Base-by-base conservation (phyloP, 148 eudicot genomes). In the Pharnaceum exiguum region DNA sequence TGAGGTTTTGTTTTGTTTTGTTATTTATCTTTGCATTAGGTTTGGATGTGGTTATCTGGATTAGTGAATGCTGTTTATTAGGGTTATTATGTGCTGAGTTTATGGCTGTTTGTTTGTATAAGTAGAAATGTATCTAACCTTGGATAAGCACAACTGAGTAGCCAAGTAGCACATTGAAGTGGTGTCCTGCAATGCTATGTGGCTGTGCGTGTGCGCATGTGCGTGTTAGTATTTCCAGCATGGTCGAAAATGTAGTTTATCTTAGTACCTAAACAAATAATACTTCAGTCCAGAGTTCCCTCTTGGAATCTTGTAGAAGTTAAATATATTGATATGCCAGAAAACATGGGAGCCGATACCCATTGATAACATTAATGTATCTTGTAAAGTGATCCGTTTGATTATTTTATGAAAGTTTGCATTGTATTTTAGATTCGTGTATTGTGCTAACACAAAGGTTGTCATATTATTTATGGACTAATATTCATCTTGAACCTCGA, bases 1-100 rank as follows among this genome's bases (percentile, higher is more conserved):
- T 88, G 48, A 62, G 39, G 42, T 4, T 71, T 40, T 32, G 23
- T 57, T 5, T 3, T 46, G 33, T 29, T 2, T 40, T 24, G n/a
- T 32, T 31, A 10, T 55, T 33, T 27, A 23, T 9, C 46, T 1
- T 32, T 46, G 25, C 2, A 13, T 16, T n/a, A n/a, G n/a, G n/a
- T n/a, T n/a, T n/a, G n/a, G n/a, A n/a, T n/a, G n/a, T n/a, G n/a
- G n/a, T n/a, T n/a, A n/a, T n/a, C n/a, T 35, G 9, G 5, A 18
- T 52, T 52, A 17, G 22, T 55, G 15, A 18, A 38, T 31, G 9
- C n/a, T n/a, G 44, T 30, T 13, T 26, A 7, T 3, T 23, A 22
- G n/a, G n/a, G n/a, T n/a, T n/a, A n/a, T n/a, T n/a, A n/a, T n/a
- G n/a, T n/a, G n/a, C n/a, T n/a, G n/a, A n/a, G n/a, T n/a, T n/a